A percentile compares a stretch with the other conserved stretches of the same genome.
phyloP scores from a whole-genome alignment of 202 grass and related monocot species.

The Zizania palustris region DNA sequence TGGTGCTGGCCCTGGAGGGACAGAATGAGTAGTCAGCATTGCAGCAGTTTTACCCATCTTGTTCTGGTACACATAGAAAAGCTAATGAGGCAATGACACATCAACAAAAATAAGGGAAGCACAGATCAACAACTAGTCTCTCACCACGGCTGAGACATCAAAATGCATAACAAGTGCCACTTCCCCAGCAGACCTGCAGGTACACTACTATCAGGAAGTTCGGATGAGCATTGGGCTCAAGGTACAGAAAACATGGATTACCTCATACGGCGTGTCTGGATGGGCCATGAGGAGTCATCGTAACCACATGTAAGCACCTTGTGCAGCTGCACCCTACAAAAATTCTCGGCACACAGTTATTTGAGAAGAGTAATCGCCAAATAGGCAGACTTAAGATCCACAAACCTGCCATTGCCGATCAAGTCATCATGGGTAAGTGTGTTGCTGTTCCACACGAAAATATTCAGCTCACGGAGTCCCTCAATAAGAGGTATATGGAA shows the following conservation, averaged over 20 bases:
- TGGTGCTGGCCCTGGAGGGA: conserved; percentile 6
- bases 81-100: not conserved
- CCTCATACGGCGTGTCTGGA: conserved; percentile 69
- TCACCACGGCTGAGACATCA: conserved; percentile 66
- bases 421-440: conserved; percentile 71
- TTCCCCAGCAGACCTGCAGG: conserved; percentile 71
- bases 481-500: conserved; percentile 82
- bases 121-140: not conserved
- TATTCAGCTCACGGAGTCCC: conserved; percentile 71
- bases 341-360: conserved; percentile 16
- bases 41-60: conserved; percentile 40
- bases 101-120: not conserved
- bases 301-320: conserved; percentile 75
- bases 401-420: conserved; percentile 79
- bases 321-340: conserved; percentile 72
- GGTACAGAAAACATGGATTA: conserved; percentile 31
- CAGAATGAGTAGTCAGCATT: not conserved
- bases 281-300: conserved; percentile 74
- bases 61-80: conserved; percentile 37
- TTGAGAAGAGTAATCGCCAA: conserved; percentile 16
- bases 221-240: conserved; percentile 14
- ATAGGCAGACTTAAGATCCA: not conserved
- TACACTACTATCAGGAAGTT: conserved; percentile 31
- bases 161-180: conserved; percentile 78
- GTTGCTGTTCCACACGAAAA: conserved; percentile 80